Base-by-base conservation (phyloP, 2,329 filamentous ascomycete genomes). In the Cladosporium colombiae region DNA sequence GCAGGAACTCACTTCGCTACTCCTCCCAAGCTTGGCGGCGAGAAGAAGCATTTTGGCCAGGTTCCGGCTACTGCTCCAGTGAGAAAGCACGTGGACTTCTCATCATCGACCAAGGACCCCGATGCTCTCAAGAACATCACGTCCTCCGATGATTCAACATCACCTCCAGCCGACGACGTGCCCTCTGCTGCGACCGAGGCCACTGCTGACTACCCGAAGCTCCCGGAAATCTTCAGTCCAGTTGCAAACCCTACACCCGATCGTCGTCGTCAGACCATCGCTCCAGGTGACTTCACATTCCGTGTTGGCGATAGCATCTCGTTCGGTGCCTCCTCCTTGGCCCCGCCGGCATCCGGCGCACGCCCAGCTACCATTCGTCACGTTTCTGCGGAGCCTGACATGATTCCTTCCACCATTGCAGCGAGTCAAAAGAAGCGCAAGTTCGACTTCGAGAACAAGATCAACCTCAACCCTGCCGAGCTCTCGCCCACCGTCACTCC, bases 51-150 rank as follows among this genome's bases (percentile, higher is more conserved):
- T 11, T 33, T 49, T 16, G 31, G 44, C 65, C 75, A 81, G 3
- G 75, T 76, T 29, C 79, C 87, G 64, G 88, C 87, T 5, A 92
- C 90, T 1, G 90, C 90, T 8, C 88, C 88, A 35, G 85, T 88
- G 27, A 91, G 88, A 77, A 96, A 96, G 80, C 89, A 86, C 65
- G 91, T 96, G 40, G 88, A 91, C 60, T 97, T 96, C 73, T 92
- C 90, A 0, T 89, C 89, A 1, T 77, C 40, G 85, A 91, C 69
- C 69, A 80, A 75, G 71, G 76, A 66, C 66, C 73, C 73, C 11
- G 70, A 75, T 11, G 64, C 64, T 5, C 52, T 37, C 11, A 65
- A 65, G 33, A 59, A 35, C 44, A 44, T 35, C 14, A 56, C 55
- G 25, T 55, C 73, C 70, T 21, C 72, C 73, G 68, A 76, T 73